Percentiles rank a stretch among this genome's conserved stretches.
Evolutionary conservation across 148 eudicot species (phyloP).

Genomic region (Silene latifolia): DNA sequence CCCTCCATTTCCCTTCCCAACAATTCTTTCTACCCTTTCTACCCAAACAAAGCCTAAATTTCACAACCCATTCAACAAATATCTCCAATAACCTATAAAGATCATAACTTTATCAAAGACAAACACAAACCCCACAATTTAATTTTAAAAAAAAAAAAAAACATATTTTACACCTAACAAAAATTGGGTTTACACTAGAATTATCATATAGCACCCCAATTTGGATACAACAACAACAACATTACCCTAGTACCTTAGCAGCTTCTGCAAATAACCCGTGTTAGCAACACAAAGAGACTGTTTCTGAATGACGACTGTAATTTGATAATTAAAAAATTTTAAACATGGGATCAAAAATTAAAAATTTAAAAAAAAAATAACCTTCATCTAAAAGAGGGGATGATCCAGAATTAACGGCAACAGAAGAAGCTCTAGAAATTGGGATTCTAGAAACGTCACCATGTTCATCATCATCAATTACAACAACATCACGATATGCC

Average conservation of each 20-base stretch:
- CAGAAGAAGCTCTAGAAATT: slow-evolving; percentile 32
- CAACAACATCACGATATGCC: slow-evolving; percentile 30
- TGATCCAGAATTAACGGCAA: slow-evolving; percentile 33
- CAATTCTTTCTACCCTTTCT: background rate
- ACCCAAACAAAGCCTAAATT: background rate
- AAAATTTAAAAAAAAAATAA: background rate
- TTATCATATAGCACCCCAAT: slow-evolving; percentile 12
- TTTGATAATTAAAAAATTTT: too few relatives aligned
- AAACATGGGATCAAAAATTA: too few relatives aligned
- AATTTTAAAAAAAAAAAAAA: background rate
- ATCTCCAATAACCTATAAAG: background rate
- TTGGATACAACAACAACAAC: too few relatives aligned
- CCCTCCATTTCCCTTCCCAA: background rate
- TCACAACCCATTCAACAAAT: slow-evolving; percentile 19
- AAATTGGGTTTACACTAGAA: background rate
- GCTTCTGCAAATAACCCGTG: too few relatives aligned
- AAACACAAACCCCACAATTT: background rate
- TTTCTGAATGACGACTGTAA: too few relatives aligned
- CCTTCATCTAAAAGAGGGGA: slow-evolving; percentile 52
- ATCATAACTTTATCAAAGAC: background rate
- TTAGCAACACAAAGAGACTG: too few relatives aligned
- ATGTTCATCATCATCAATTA: slow-evolving; percentile 26
- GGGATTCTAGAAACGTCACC: slow-evolving; percentile 23
- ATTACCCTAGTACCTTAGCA: too few relatives aligned
- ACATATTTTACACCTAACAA: background rate